Base-by-base conservation (phyloP, 345 rosid species). In the Nasturtium officinale region DNA sequence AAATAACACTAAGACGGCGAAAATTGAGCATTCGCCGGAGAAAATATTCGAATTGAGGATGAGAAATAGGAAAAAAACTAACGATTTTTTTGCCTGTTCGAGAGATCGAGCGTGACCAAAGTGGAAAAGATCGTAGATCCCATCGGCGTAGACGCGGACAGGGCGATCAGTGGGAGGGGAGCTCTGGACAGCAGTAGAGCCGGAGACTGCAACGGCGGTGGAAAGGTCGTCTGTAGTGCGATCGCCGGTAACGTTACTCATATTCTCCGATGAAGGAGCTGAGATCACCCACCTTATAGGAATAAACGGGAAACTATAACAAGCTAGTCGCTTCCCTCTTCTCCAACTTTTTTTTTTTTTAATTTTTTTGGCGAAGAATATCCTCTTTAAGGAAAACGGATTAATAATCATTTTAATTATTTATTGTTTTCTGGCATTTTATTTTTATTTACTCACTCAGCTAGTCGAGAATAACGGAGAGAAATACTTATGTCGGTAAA, bases 121-220 rank as follows among this genome's bases (percentile, higher is more conserved):
- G 74, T 93, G 98, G 83, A 93, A 90, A 63, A 93, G 97, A 86
- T 93, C 98, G 81, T 93, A 93, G 90, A 93, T 93, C 83, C 98
- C 98, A 74, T 93, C 97, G 71, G 98, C 98, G 80, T 90, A 93
- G 60, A 93, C 96, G 29, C 98, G 89, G 25, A 87, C 81, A n/a
- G 90, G 90, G 28, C 80, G 83, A 76, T 79, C 87, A 12, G 85
- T 61, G 5, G 81, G 84, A 76, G 83, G 69, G 25, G 73, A 28
- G 17, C 29, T 26, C 35, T 45, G 25, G 54, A 62, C 58, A 33
- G 65, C 11, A 9, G 65, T 12, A 25, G 70, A 62, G 29, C 16
- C 78, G n/a, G 76, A 6, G 61, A 48, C 70, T 5, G 56, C 51
- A 20, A 38, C 76, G 73, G 77, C 80, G 64, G 63, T 29, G 32